A percentile compares a stretch with the other conserved stretches of the same genome.
Evolutionary conservation across 768 basidiomycete species (phyloP).

Genomic region (Tricholoma sp.): DNA sequence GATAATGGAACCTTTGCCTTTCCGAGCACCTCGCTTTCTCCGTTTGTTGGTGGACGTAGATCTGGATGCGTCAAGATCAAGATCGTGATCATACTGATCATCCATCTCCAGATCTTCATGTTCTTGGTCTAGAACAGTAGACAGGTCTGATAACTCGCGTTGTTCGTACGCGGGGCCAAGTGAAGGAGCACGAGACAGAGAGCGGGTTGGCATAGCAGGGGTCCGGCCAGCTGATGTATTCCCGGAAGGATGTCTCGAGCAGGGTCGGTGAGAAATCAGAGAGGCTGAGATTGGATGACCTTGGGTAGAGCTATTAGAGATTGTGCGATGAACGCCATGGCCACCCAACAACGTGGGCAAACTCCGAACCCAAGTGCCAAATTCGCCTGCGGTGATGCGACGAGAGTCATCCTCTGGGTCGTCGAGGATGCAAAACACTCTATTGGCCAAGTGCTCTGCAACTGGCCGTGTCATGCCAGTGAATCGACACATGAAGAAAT

Average conservation of each 20-base stretch:
- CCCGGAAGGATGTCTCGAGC: conserved; percentile 56
- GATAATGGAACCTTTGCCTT: conserved; percentile 62
- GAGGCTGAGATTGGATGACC: conserved; percentile 61
- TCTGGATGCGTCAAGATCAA: conserved; percentile 40
- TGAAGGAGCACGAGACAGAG: conserved; percentile 61
- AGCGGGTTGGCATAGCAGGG: conserved; percentile 47
- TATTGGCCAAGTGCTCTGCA: conserved; percentile 79
- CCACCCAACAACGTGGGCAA: conserved; percentile 69
- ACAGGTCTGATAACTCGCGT: conserved; percentile 40
- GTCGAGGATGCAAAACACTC: conserved; percentile 78
- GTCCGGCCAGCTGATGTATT: conserved; percentile 43
- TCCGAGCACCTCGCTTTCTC: conserved; percentile 80
- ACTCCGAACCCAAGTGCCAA: conserved; percentile 81
- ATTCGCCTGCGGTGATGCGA: conserved; percentile 75
- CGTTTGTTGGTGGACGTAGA: conserved; percentile 73
- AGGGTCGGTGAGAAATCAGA: conserved; percentile 67
- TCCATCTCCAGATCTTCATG: conserved; percentile 40
- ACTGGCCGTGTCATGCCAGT: conserved; percentile 84
- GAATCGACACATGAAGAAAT: conserved; percentile 88
- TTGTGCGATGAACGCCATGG: conserved; percentile 51
- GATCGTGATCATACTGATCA: conserved; percentile 33
- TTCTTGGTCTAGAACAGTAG: conserved; percentile 52
- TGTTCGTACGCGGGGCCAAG: conserved; percentile 46
- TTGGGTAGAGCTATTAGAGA: conserved; percentile 51
- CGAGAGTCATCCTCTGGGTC: conserved; percentile 57